phyloP scores from a whole-genome alignment of 2,329 filamentous ascomycete species.

The Fusarium virguliforme region DNA sequence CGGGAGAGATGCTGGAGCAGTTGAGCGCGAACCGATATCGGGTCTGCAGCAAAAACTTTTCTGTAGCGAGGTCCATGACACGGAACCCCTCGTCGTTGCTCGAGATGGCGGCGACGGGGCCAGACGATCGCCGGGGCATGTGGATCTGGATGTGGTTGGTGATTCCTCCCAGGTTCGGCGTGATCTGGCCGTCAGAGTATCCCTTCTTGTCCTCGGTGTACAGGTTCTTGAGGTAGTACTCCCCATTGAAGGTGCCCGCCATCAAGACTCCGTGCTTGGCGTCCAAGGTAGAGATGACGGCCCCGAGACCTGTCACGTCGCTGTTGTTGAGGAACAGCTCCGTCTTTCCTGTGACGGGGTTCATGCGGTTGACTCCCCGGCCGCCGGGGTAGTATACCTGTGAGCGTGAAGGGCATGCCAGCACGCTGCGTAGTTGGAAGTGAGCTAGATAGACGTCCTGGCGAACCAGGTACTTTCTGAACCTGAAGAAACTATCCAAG shows the following conservation, averaged over 20 bases:
- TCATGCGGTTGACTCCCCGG: slow-evolving; percentile 67
- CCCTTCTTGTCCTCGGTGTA: slow-evolving; percentile 58
- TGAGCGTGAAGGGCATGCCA: slow-evolving; percentile 70
- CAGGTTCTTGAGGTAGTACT: slow-evolving; percentile 67
- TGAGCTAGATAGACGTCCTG: slow-evolving; percentile 72
- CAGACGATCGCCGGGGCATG: slow-evolving; percentile 65
- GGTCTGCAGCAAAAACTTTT: slow-evolving; percentile 70
- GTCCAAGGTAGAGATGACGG: slow-evolving; percentile 67
- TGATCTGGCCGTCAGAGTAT: slow-evolving; percentile 65
- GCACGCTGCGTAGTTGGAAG: slow-evolving; percentile 76
- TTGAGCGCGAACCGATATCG: slow-evolving; percentile 77
- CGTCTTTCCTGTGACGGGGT: slow-evolving; percentile 64
- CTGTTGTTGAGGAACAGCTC: slow-evolving; percentile 64
- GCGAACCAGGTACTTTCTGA: slow-evolving; percentile 70
- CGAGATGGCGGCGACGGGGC: slow-evolving; percentile 72
- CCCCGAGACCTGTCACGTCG: slow-evolving; percentile 56
- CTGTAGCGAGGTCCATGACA: slow-evolving; percentile 71
- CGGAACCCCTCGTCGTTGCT: slow-evolving; percentile 75
- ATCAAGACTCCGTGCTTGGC: slow-evolving; percentile 71
- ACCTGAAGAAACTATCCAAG: slow-evolving; percentile 70
- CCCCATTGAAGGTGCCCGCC: slow-evolving; percentile 72
- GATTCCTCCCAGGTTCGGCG: slow-evolving; percentile 67
- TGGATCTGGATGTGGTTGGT: slow-evolving; percentile 77
- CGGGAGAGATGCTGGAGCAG: slow-evolving; percentile 80
- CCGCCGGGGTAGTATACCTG: slow-evolving; percentile 71